A percentile compares a stretch with the other conserved stretches of the same genome.
Conservation (phyloP, 495 filamentous ascomycete species). For the Durotheca rogersii region DNA sequence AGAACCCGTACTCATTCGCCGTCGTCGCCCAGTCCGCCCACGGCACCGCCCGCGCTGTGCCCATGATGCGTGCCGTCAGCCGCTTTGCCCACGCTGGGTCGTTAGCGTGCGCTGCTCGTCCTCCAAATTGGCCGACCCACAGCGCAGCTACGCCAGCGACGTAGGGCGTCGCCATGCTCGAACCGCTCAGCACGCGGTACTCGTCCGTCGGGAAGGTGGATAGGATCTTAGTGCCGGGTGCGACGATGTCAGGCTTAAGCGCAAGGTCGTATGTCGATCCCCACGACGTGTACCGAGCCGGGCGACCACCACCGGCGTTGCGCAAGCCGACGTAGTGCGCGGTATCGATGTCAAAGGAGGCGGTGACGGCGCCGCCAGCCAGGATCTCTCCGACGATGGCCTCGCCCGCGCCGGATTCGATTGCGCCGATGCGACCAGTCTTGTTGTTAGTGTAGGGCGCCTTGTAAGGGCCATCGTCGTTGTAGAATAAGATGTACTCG, state of each 20-base stretch:
- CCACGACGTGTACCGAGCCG: constrained; percentile 47
- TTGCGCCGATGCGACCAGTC: constrained; percentile 19
- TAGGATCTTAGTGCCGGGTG: constrained; percentile 51
- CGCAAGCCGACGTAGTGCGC: constrained; percentile 31
- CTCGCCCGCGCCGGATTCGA: constrained; percentile 23
- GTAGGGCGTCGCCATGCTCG: constrained; percentile 55
- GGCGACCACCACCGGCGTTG: constrained; percentile 30
- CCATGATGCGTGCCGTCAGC: constrained; percentile 32
- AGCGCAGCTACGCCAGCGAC: constrained; percentile 49
- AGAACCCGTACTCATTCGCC: constrained; percentile 39
- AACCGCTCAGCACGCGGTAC: constrained; percentile 48
- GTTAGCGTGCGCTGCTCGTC: constrained; percentile 18
- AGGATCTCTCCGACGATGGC: constrained; percentile 32
- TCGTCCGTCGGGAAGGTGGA: constrained; percentile 42
- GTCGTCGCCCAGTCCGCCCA: constrained; percentile 44
- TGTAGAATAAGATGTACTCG: constrained; percentile 35
- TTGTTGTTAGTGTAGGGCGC: constrained; percentile 16
- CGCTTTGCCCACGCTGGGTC: constrained; percentile 24
- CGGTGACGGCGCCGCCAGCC: constrained; percentile 32
- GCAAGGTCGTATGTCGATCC: constrained; percentile 47
- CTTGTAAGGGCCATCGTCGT: constrained; percentile 18
- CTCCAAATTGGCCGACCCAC: constrained; percentile 35
- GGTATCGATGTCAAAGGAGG: constrained; percentile 29
- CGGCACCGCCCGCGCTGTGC: constrained; percentile 40
- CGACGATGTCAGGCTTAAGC: constrained; percentile 49